Percentiles rank a stretch among this genome's conserved stretches.
These are phyloP conservation scores for Trifolium subterraneum DNA, from an alignment of 306 rosid genomes.

Conservation along the genomic window DNA sequence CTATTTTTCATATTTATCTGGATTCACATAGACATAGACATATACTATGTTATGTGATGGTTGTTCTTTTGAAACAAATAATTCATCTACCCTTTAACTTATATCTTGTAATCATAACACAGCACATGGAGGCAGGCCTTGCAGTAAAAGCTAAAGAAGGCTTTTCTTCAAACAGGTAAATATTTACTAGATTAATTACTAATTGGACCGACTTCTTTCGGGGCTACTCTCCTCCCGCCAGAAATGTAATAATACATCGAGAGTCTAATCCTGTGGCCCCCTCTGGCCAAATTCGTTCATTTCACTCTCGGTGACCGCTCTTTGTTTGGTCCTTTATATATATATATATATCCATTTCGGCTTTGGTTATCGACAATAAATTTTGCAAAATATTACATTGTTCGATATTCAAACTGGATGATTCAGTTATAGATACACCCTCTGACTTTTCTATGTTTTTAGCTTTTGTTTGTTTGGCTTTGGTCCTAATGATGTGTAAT, in stretches of 20 bases:
- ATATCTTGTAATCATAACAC: conserved; percentile 44
- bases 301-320: too few species aligned
- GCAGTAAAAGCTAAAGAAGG: conserved; percentile 74
- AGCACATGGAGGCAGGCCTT: conserved; percentile 93
- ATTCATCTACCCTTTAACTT: conserved; percentile 27
- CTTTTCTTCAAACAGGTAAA: conserved; percentile 80
- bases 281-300: too few species aligned
- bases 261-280: too few species aligned
- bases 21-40: conserved; percentile 25
- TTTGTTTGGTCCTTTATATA: too few species aligned
- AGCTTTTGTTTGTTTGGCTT: conserved; percentile 29
- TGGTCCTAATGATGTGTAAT: conserved; percentile 37
- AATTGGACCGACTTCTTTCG: too few species aligned
- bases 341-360: too few species aligned
- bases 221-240: too few species aligned
- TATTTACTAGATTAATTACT: conserved; percentile 13
- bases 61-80: conserved; percentile 28
- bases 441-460: not conserved
- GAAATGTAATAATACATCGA: too few species aligned
- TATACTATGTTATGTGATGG: conserved; percentile 2
- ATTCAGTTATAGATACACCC: conserved; percentile 27
- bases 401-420: conserved; percentile 20
- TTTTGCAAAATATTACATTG: conserved; percentile 15
- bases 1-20: conserved; percentile 32
- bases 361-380: too few species aligned